Evolutionary conservation across 495 filamentous ascomycete species (phyloP).

Genomic region (Hypoxylon cercidicola): DNA sequence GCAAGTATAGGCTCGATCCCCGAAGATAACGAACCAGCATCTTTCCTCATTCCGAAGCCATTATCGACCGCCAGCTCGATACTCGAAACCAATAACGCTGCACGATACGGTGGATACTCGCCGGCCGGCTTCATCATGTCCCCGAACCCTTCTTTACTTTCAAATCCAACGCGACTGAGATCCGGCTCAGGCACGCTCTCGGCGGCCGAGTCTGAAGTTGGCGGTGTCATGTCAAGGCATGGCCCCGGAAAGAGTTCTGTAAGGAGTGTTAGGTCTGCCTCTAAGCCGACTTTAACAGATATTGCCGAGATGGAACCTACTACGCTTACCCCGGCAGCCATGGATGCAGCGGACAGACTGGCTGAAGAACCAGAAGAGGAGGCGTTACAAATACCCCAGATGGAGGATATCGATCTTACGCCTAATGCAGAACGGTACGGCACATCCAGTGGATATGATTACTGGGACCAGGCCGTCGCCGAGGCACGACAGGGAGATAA

Average conservation of each 20-base stretch:
- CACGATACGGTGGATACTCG: slow-evolving; percentile 77
- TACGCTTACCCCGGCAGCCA: slow-evolving; percentile 53
- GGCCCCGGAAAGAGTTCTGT: slow-evolving; percentile 59
- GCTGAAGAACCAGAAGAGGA: slow-evolving; percentile 49
- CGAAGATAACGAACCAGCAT: slow-evolving; percentile 49
- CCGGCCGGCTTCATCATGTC: slow-evolving; percentile 73
- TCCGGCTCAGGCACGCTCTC: slow-evolving; percentile 56
- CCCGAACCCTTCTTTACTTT: slow-evolving; percentile 69
- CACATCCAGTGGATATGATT: slow-evolving; percentile 31
- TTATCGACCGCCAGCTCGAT: slow-evolving; percentile 73
- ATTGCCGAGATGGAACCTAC: slow-evolving; percentile 60
- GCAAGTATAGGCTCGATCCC: slow-evolving; percentile 51
- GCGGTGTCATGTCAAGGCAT: slow-evolving; percentile 50
- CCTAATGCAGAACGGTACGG: slow-evolving; percentile 40
- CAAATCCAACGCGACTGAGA: slow-evolving; percentile 63
- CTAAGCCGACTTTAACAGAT: slow-evolving; percentile 56
- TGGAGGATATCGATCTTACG: slow-evolving; percentile 37
- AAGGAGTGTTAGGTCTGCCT: slow-evolving; percentile 52
- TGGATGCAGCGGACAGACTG: slow-evolving; percentile 57
- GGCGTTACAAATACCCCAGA: slow-evolving; percentile 31
- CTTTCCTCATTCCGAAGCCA: slow-evolving; percentile 53
- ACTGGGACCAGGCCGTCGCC: slow-evolving; percentile 41
- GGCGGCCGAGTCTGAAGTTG: slow-evolving; percentile 46
- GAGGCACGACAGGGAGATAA: slow-evolving; percentile 47
- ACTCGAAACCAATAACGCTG: slow-evolving; percentile 71